Conservation (phyloP, 805 yeast genomes). For the Ascoidea rubescens region DNA sequence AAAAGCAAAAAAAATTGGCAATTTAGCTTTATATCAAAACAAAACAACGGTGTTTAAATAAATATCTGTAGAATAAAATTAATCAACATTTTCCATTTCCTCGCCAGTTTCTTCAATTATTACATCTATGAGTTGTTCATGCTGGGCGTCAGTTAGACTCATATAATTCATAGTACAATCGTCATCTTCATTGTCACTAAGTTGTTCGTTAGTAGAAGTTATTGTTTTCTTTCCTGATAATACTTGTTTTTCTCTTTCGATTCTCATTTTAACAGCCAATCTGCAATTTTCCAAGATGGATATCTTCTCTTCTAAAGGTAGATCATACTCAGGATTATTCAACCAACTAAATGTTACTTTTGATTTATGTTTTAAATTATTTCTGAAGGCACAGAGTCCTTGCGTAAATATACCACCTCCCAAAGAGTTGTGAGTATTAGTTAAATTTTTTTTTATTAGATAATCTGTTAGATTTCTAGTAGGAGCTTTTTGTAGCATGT, state of each 20-base stretch:
- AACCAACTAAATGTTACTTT: not conserved
- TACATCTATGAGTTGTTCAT: not conserved
- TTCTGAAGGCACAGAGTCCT: not conserved
- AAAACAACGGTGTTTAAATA: too few species aligned
- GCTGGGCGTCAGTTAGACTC: not conserved
- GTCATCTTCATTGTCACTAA: not conserved
- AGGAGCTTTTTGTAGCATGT: too few species aligned
- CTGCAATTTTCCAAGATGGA: constrained; percentile 18
- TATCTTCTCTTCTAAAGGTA: constrained; percentile 12
- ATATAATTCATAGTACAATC: not conserved
- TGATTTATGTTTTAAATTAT: not conserved
- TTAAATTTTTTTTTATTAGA: too few species aligned
- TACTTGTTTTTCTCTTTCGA: constrained; percentile 19
- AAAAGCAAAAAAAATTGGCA: too few species aligned
- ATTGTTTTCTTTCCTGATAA: constrained; percentile 1
- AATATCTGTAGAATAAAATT: too few species aligned
- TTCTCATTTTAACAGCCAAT: constrained; percentile 19
- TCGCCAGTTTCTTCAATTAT: not conserved
- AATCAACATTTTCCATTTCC: not conserved
- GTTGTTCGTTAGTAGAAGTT: not conserved
- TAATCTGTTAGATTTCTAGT: not conserved
- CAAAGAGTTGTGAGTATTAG: not conserved
- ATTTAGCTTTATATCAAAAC: too few species aligned
- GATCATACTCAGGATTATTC: constrained; percentile 7
- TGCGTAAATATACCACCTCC: not conserved